A percentile compares a stretch with the other conserved stretches of the same genome.
phyloP scores from a whole-genome alignment of 306 rosid species.

The Ochetophila trinervis region DNA sequence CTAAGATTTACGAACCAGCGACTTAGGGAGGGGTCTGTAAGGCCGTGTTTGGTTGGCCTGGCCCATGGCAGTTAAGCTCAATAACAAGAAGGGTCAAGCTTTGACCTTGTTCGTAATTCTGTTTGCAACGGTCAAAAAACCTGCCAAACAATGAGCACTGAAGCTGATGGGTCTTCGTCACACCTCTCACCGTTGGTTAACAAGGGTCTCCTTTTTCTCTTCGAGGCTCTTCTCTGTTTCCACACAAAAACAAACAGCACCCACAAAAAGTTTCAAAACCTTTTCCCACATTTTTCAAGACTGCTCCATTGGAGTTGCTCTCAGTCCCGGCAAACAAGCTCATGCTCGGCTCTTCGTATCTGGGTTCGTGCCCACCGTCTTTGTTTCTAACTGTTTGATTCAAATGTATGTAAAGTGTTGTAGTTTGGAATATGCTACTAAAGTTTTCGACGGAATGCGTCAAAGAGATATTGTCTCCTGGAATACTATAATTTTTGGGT shows the following conservation, averaged over 20 bases:
- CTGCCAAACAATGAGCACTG: conserved; percentile 1
- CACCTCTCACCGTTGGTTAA: conserved; percentile 24
- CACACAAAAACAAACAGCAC: conserved; percentile 30
- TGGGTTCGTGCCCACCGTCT: conserved; percentile 67
- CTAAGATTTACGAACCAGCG: too few species aligned
- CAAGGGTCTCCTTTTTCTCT: conserved; percentile 14
- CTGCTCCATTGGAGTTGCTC: conserved; percentile 51
- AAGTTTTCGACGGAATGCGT: conserved; percentile 63
- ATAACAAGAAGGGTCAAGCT: not conserved
- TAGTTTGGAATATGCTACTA: conserved; percentile 39
- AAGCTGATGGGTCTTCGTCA: conserved; percentile 15
- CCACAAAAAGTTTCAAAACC: conserved; percentile 41
- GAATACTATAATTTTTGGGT: conserved; percentile 80
- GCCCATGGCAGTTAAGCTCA: not conserved
- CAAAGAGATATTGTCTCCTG: conserved; percentile 58
- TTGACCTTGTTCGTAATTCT: not conserved
- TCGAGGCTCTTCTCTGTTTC: conserved; percentile 25
- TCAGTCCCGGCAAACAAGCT: conserved; percentile 63
- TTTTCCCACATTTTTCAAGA: conserved; percentile 73
- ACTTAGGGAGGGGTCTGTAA: too few species aligned
- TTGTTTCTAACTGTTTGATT: conserved; percentile 66
- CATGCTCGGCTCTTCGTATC: conserved; percentile 64
- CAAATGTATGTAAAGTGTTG: conserved; percentile 54
- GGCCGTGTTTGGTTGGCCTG: not conserved
- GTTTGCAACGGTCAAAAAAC: conserved; percentile 8